Base-by-base conservation (phyloP, 2,329 filamentous ascomycete genomes). In the Rhytidhysteron rufulum region DNA sequence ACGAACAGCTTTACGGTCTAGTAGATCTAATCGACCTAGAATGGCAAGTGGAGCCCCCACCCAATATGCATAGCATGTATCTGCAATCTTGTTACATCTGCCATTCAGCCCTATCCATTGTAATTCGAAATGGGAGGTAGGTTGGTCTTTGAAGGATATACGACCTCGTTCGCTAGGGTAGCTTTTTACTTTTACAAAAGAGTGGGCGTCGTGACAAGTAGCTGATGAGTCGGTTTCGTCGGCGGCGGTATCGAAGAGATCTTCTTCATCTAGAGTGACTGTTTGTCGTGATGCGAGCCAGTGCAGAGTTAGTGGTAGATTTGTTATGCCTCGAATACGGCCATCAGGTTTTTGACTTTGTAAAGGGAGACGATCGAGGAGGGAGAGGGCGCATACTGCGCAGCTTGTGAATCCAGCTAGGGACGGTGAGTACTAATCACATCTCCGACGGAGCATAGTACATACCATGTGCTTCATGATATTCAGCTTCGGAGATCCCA, bases 51-150 rank as follows among this genome's bases (percentile, higher is more conserved):
- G 80, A 2, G 80, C 88, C 4, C 77, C 76, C 1, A 87, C 88
- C 93, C 93, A 98, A 74, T 91, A 98, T 17, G 82, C 85, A 65
- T 98, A 98, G 68, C 93, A 98, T 1, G 93, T 97, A 66, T 98
- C 93, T 8, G 87, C 86, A 34, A 83, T 77, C 65, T 98, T 98
- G 70, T 95, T 96, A 60, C 80, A 82, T 36, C 93, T 82, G 19
- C 93, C 93, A 56, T 94, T 95, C 68, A 94, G 89, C 8, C 90
- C 93, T 2, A 88, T 77, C 55, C 76, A 78, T 8, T 69, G 65
- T 29, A 74, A 46, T 3, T 72, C 68, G n/a, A 73, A 65, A 48
- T 83, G 84, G 0, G 69, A 64, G 13, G 85, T 82, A 45, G 88
- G 85, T 36, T 83, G 75, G 27, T 74, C 48, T 29, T 54, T 34